Evolutionary conservation across 78 protist species (phyloP).

Genomic region (Dictyostelium intermedium): DNA sequence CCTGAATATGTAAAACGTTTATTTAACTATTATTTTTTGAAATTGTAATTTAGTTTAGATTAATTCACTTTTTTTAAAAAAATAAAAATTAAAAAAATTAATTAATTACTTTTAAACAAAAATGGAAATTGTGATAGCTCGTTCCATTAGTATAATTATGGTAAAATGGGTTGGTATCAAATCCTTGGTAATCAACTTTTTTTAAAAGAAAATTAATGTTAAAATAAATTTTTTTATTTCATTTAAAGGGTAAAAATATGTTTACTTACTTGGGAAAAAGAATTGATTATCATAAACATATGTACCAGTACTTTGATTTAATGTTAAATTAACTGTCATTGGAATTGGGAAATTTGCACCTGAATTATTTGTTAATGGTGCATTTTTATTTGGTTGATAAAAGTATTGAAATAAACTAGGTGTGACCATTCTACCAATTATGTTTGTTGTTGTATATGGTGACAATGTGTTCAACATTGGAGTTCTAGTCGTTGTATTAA

Average conservation of each 20-base stretch:
- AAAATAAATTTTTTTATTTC: neutral
- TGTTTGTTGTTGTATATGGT: neutral
- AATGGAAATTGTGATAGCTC: conserved; percentile 60
- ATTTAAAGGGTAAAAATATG: too few species aligned
- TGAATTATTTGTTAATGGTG: neutral
- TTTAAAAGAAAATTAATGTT: neutral
- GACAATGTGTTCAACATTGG: neutral
- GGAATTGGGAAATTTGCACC: neutral
- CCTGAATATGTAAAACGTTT: neutral
- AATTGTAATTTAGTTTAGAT: neutral
- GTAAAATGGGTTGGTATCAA: neutral
- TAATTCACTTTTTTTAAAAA: neutral
- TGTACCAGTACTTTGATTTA: neutral
- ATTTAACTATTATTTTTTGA: neutral
- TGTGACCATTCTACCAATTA: neutral
- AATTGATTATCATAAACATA: neutral
- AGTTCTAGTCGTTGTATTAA: neutral
- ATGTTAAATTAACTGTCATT: neutral
- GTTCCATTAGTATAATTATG: neutral
- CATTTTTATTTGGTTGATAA: neutral
- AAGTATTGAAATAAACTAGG: neutral
- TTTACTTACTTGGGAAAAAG: conserved; percentile 43
- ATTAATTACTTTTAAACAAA: conserved; percentile 14
- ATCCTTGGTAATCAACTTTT: conserved; percentile 28
- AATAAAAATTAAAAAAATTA: neutral